A percentile compares a stretch with the other conserved stretches of the same genome.
These are phyloP conservation scores for Artemisia tridentata DNA, from an alignment of 129 eudicot genomes.

Conservation along the genomic window DNA sequence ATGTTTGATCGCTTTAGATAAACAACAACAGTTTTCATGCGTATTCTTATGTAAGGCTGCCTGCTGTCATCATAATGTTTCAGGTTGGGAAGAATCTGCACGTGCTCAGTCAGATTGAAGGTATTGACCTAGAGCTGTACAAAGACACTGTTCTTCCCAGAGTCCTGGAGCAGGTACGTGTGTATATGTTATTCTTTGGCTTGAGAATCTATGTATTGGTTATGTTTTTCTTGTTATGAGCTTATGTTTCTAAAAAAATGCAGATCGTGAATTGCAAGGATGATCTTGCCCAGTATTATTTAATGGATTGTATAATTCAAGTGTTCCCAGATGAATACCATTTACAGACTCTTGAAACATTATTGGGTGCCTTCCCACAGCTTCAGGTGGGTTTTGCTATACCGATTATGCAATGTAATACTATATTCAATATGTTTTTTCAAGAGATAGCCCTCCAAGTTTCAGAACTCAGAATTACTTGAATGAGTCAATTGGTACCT, in stretches of 20 bases:
- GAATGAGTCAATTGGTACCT: neutral
- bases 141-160: conserved; percentile 89
- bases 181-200: conserved; percentile 11
- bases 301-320: conserved; percentile 98
- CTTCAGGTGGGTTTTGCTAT: conserved; percentile 67
- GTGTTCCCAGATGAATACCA: conserved; percentile 97
- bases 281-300: conserved; percentile 87
- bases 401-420: conserved; percentile 1
- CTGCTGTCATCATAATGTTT: conserved; percentile 29
- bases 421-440: neutral
- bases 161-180: conserved; percentile 80
- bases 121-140: conserved; percentile 92
- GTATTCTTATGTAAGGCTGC: conserved; percentile 28
- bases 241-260: conserved; percentile 19
- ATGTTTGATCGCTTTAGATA: conserved; percentile 13
- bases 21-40: neutral
- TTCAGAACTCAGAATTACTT: conserved; percentile 7
- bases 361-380: conserved; percentile 95
- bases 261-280: conserved; percentile 98
- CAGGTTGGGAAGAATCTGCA: conserved; percentile 98
- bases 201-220: conserved; percentile 7
- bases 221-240: conserved; percentile 20
- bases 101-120: conserved; percentile 97
- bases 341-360: conserved; percentile 87
- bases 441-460: conserved; percentile 11